phyloP scores from a whole-genome alignment of 331 rosid species.

The Erythrophleum ivorense region DNA sequence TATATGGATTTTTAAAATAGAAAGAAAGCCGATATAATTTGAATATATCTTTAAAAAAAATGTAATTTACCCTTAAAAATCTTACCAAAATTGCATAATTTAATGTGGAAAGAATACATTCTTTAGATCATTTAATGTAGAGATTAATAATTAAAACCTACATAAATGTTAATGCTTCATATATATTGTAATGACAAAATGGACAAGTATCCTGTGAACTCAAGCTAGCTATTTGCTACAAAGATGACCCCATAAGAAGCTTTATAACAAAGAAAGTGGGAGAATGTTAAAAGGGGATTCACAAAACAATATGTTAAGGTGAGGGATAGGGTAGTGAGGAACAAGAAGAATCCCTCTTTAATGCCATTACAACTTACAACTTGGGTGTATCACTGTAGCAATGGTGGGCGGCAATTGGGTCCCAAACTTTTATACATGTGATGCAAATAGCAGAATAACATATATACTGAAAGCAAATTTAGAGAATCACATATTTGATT shows the following conservation, averaged over 20 bases:
- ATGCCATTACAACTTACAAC: neutral
- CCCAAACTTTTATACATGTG: slow-evolving; percentile 19
- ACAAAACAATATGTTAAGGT: neutral
- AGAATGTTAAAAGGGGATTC: neutral
- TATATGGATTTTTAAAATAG: too few species aligned
- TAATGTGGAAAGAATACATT: neutral
- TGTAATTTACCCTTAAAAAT: neutral
- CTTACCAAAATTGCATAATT: neutral
- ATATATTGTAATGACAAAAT: neutral
- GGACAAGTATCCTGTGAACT: neutral
- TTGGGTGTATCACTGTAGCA: slow-evolving; percentile 31
- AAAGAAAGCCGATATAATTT: too few species aligned
- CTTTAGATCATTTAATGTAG: neutral
- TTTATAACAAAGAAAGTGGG: neutral
- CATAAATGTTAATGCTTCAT: neutral
- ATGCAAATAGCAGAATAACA: neutral
- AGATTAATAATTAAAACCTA: neutral
- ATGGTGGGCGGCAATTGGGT: slow-evolving; percentile 26
- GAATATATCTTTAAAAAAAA: too few species aligned
- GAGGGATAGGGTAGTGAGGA: neutral
- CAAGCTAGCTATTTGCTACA: neutral
- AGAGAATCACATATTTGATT: too few species aligned
- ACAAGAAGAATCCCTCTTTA: slow-evolving; percentile 25
- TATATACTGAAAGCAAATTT: neutral
- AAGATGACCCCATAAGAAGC: neutral